These are phyloP conservation scores for Tylopilus subfusipes DNA, from an alignment of 768 basidiomycete genomes.

Conservation along the genomic window DNA sequence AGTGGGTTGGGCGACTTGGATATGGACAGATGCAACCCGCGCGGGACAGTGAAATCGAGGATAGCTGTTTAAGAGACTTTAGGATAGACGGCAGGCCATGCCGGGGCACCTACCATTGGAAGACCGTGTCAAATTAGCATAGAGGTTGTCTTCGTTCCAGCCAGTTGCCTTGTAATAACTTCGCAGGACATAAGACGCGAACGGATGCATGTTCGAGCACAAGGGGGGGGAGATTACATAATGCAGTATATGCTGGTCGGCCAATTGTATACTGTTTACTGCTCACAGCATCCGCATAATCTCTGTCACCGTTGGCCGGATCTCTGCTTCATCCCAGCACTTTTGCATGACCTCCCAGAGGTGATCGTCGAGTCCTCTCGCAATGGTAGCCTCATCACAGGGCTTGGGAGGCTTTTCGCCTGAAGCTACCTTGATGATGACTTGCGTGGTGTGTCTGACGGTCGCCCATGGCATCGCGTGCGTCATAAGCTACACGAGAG, in stretches of 20 bases:
- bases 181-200: constrained; percentile 82
- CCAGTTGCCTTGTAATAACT: constrained; percentile 90
- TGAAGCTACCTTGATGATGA: constrained; percentile 41
- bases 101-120: constrained; percentile 62
- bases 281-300: constrained; percentile 24
- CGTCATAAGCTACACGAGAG: constrained; percentile 44
- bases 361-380: constrained; percentile 44
- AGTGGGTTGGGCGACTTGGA: constrained; percentile 86
- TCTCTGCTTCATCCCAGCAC: constrained; percentile 42
- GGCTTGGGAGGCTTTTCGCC: constrained; percentile 46
- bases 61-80: constrained; percentile 51
- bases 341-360: constrained; percentile 43
- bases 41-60: constrained; percentile 86
- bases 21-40: constrained; percentile 72
- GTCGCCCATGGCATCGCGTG: constrained; percentile 51
- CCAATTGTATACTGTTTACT: too few species aligned
- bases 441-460: constrained; percentile 50
- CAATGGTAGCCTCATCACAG: constrained; percentile 28
- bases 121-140: constrained; percentile 83
- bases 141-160: constrained; percentile 97
- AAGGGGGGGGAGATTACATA: constrained; percentile 10
- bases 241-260: background rate
- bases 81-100: constrained; percentile 4
- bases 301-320: constrained; percentile 41
- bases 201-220: constrained; percentile 64